A percentile compares a stretch with the other conserved stretches of the same genome.
phyloP scores from a whole-genome alignment of 208 protist species.

The Leptomonas pyrrhocoris region DNA sequence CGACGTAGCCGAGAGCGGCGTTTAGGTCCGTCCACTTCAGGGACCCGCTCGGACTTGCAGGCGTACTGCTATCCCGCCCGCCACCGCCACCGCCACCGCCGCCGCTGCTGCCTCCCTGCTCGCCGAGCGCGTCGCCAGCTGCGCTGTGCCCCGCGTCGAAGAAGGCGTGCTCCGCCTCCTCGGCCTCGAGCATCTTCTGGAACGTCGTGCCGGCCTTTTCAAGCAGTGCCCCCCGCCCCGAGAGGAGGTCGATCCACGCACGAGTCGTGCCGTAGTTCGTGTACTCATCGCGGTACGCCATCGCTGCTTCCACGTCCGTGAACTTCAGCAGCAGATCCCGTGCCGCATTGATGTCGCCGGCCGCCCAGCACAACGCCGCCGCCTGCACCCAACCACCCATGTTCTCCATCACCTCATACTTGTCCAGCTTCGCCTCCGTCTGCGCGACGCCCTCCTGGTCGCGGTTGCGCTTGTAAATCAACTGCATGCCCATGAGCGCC shows the following conservation, averaged over 20 bases:
- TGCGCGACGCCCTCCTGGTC: conserved; percentile 62
- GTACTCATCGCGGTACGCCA: conserved; percentile 82
- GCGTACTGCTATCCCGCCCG: neutral
- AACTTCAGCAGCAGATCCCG: conserved; percentile 71
- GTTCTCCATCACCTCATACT: conserved; percentile 42
- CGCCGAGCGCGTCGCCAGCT: neutral
- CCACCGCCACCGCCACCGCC: neutral
- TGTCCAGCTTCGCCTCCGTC: conserved; percentile 58
- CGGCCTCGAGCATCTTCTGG: conserved; percentile 61
- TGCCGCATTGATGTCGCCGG: conserved; percentile 63
- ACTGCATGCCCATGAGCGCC: conserved; percentile 69
- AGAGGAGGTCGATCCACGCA: conserved; percentile 89
- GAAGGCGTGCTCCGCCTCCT: conserved; percentile 34
- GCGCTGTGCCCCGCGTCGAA: conserved; percentile 5
- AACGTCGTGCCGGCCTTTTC: conserved; percentile 86
- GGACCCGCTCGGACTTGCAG: neutral
- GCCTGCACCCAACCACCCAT: conserved; percentile 65
- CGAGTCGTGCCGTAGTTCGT: conserved; percentile 71
- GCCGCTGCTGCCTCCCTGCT: neutral
- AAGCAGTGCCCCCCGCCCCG: conserved; percentile 73
- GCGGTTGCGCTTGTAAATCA: conserved; percentile 78
- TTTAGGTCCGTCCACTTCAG: conserved; percentile 68
- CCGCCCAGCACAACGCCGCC: conserved; percentile 71
- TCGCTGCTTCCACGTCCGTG: conserved; percentile 25
- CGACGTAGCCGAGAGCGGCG: conserved; percentile 82